Base-by-base conservation (phyloP, 2,329 filamentous ascomycete species). In the Sporothrix luriei region DNA sequence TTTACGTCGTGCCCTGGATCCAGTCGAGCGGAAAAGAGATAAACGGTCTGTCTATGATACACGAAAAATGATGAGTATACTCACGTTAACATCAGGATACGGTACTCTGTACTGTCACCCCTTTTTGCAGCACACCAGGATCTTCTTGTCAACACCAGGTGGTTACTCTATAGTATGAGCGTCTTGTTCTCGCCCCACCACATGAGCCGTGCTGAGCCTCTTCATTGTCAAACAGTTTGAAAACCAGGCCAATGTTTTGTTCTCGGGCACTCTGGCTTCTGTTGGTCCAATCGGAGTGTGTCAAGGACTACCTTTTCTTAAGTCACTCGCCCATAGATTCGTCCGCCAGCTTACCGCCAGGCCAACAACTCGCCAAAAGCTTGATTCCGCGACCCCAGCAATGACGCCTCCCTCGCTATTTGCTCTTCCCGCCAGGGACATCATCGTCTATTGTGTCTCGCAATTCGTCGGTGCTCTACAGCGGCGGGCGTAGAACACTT, bases 171-270 rank as follows among this genome's bases (percentile, higher is more conserved):
- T 57, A 21, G 29, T 57, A 2, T 40, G 29, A 21, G 29, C n/a
- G 54, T 57, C 16, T 40, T 13, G 52, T 24, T 19, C 40, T 6
- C 40, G 13, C 38, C 40, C 64, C 29, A 40, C 16, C 9, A 13
- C 38, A 29, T 10, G 21, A 1, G 33, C 33, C 10, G 11, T 61
- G 54, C 52, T 48, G 40, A 51, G 66, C 66, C 66, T 51, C 66
- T 40, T 68, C 38, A n/a, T 38, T 59, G 66, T 59, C 52, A 61
- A 51, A 68, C 26, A 24, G 66, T 68, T 68, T 68, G 66, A 40
- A 54, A 49, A 16, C 66, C 52, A 21, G 51, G 66, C 48, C 54
- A 24, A 38, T 16, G 26, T 59, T 59, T 52, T 61, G 38, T 59
- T 61, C 66, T 61, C 66, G 7, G 64, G 29, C 13, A 52, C 13